Evolutionary conservation across 371 early-diverging fungal species (phyloP).

Genomic region (Apophysomyces sp.): DNA sequence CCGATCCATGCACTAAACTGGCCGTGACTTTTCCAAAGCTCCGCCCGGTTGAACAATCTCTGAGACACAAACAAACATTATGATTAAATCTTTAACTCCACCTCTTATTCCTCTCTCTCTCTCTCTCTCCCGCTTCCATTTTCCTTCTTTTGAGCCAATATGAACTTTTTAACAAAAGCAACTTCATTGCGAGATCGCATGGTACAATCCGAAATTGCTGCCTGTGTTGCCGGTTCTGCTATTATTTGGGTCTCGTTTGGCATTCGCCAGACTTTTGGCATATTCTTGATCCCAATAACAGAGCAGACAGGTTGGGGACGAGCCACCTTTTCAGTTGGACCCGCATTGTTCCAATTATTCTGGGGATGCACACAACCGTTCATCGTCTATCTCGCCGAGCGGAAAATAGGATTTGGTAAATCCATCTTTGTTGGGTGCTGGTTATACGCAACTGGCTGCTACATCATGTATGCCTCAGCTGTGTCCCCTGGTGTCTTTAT

Average conservation of each 20-base stretch:
- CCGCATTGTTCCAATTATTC: constrained; percentile 27
- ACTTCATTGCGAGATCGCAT: background rate
- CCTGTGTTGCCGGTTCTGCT: constrained; percentile 18
- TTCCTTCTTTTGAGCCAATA: background rate
- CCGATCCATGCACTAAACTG: background rate
- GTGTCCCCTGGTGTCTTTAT: constrained; percentile 26
- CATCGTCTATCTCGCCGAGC: constrained; percentile 27
- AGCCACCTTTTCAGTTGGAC: constrained; percentile 29
- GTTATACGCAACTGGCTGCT: constrained; percentile 25
- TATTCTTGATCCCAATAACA: constrained; percentile 32
- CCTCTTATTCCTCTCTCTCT: background rate
- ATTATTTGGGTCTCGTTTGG: constrained; percentile 34
- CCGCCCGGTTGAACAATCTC: background rate
- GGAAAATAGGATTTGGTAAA: constrained; percentile 32
- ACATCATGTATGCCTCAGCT: constrained; percentile 26
- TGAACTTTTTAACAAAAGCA: background rate
- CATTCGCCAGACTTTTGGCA: constrained; percentile 30
- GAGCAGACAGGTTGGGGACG: constrained; percentile 28
- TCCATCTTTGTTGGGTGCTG: constrained; percentile 18
- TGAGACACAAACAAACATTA: background rate
- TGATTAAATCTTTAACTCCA: no score
- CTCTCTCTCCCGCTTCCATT: background rate
- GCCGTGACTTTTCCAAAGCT: background rate
- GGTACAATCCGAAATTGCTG: background rate
- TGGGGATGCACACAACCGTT: constrained; percentile 35